Evolutionary conservation across 139 green algal species (phyloP), one percentile per base, ranked within the genome.

Genomic region (Coelastrella sp.): DNA sequence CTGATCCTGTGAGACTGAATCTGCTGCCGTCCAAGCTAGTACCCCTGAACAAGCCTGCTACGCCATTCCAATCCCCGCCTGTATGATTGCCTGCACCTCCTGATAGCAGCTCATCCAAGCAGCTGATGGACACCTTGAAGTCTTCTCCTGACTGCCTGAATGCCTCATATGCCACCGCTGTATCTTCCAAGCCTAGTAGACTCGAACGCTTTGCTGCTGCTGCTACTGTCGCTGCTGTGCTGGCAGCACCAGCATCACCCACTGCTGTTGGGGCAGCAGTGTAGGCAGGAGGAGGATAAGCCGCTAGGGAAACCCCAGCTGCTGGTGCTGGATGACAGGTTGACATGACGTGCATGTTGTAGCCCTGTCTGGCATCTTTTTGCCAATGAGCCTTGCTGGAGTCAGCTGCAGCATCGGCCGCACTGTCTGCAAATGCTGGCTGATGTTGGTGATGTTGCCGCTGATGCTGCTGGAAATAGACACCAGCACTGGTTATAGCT

Each of bases 51-150:
- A 87, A 9, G 0, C 65, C 63, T 66, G 82, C 65, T 12, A 74
- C 81, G 27, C 58, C 81, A 19, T 63, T 74, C 82, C 82, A 87
- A 22, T 87, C 82, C 63, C 49, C 17, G 6, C 14, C 7, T 35
- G 49, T 9, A 27, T 24, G 25, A 9, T 65, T n/a, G 17, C 27
- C 65, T 22, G 82, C 19, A 7, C 27, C 82, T 20, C 60, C 65
- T 10, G 27, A 87, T 9, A 87, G 27, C 25, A 87, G 19, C 65
- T 87, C 82, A 63, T 87, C 82, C 20, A 87, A 57, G 65, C 35
- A 78, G 15, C 82, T 65, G 25, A 87, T 27, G 20, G 82, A 87
- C 63, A 63, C 65, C 24, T 87, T 87, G 65, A 87, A 87, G 63
- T 87, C 63, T 4, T 35, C 22, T 5, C 81, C 81, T 24, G 82